Evolutionary conservation across 768 basidiomycete genomes (phyloP).

Genomic region (Xerocomellus amylosporus): DNA sequence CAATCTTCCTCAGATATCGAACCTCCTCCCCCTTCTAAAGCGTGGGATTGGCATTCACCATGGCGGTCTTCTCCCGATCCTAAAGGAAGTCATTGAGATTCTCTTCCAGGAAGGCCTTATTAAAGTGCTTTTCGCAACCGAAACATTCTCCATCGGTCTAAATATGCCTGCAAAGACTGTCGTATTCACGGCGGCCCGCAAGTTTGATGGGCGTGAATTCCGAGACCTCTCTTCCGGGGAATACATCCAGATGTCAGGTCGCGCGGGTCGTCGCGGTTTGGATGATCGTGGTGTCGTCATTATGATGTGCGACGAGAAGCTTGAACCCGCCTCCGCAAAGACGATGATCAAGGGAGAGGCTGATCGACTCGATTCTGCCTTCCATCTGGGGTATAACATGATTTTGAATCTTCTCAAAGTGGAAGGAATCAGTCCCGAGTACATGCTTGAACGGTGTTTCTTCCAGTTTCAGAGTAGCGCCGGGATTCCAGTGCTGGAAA

Average conservation of each 20-base stretch:
- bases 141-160: conserved; percentile 95
- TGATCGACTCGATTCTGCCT: conserved; percentile 94
- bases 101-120: conserved; percentile 97
- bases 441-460: conserved; percentile 96
- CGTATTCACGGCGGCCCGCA: conserved; percentile 92
- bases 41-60: conserved; percentile 99
- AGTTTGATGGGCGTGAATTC: conserved; percentile 95
- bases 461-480: conserved; percentile 97
- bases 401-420: conserved; percentile 97
- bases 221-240: conserved; percentile 91
- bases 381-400: conserved; percentile 99
- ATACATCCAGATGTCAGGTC: conserved; percentile 99
- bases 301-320: conserved; percentile 99
- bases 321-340: conserved; percentile 90
- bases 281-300: conserved; percentile 99
- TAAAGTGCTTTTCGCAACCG: conserved; percentile 97
- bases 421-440: conserved; percentile 97
- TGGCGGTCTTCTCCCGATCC: conserved; percentile 92
- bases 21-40: conserved; percentile 87
- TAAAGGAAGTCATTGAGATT: conserved; percentile 99
- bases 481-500: conserved; percentile 81
- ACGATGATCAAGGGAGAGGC: conserved; percentile 98
- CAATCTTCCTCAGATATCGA: conserved; percentile 88
- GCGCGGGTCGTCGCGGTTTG: conserved; percentile 93
- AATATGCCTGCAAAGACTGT: conserved; percentile 99